Conservation (phyloP, 2,329 filamentous ascomycete species). For the Aspergillus sp. region DNA sequence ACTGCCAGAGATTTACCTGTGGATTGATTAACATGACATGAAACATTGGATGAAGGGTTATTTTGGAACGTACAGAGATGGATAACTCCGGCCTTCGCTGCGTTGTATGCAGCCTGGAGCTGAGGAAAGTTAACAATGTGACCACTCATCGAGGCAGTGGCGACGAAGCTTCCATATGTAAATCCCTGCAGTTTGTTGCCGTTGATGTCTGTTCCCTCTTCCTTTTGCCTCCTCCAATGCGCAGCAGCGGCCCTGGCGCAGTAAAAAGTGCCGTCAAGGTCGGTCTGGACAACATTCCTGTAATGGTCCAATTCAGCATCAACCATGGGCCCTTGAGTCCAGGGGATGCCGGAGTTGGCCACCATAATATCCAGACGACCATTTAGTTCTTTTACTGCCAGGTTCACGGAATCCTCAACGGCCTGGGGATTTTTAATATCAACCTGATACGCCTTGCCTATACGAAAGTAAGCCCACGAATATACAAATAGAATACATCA, state of each 20-base stretch:
- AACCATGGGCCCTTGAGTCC: slow-evolving; percentile 67
- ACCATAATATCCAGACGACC: slow-evolving; percentile 76
- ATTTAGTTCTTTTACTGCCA: slow-evolving; percentile 63
- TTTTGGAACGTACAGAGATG: too few relatives aligned
- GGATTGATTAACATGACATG: too few relatives aligned
- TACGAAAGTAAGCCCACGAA: too few relatives aligned
- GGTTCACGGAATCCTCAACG: slow-evolving; percentile 43
- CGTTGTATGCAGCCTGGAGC: slow-evolving; percentile 72
- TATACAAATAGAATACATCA: too few relatives aligned
- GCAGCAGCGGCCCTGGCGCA: slow-evolving; percentile 68
- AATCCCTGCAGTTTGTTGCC: slow-evolving; percentile 63
- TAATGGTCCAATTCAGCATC: slow-evolving; percentile 66
- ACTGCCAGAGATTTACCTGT: too few relatives aligned
- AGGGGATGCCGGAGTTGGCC: slow-evolving; percentile 74
- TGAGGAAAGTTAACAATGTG: slow-evolving; percentile 78
- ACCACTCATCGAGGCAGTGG: slow-evolving; percentile 75
- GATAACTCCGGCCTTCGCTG: slow-evolving; percentile 39
- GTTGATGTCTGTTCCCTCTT: slow-evolving; percentile 62
- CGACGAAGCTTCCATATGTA: slow-evolving; percentile 69
- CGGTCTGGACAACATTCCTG: slow-evolving; percentile 66
- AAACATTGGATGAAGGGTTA: too few relatives aligned
- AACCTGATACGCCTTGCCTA: slow-evolving; percentile 52
- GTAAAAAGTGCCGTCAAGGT: slow-evolving; percentile 50
- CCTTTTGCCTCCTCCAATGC: slow-evolving; percentile 70
- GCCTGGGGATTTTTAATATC: slow-evolving; percentile 45